phyloP scores from a whole-genome alignment of 2,329 filamentous ascomycete genomes.

The Neofusicoccum ribis region DNA sequence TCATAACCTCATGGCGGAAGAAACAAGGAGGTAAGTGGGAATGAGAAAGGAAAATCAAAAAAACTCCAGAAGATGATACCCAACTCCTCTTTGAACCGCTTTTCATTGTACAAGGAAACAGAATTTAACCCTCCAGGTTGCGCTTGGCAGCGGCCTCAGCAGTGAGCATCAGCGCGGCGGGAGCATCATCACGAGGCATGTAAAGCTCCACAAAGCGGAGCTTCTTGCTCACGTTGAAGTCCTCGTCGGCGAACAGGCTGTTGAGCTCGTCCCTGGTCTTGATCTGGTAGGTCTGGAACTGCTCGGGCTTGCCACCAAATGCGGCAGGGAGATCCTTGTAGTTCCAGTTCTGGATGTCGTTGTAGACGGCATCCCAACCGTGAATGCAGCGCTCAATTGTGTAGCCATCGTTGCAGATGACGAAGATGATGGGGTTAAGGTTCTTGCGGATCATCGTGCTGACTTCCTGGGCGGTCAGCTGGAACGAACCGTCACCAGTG shows the following conservation, averaged over 20 bases:
- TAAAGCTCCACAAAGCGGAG: conserved; percentile 78
- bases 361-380: conserved; percentile 76
- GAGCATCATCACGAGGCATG: conserved; percentile 78
- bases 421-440: conserved; percentile 77
- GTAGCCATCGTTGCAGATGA: conserved; percentile 86
- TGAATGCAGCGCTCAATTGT: conserved; percentile 90
- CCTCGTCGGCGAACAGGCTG: conserved; percentile 61
- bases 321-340: conserved; percentile 67
- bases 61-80: background rate
- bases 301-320: conserved; percentile 63
- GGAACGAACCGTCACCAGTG: conserved; percentile 85
- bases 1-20: conserved; percentile 6
- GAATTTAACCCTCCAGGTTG: conserved; percentile 52
- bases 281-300: conserved; percentile 64
- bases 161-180: conserved; percentile 66
- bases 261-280: conserved; percentile 70
- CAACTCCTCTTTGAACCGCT: conserved; percentile 9
- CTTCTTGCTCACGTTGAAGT: conserved; percentile 55
- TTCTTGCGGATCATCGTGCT: conserved; percentile 78
- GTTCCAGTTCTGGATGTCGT: conserved; percentile 76
- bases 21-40: conserved; percentile 2
- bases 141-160: conserved; percentile 69
- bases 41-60: conserved; percentile 3
- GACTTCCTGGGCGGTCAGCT: conserved; percentile 81
- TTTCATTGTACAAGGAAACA: conserved; percentile 1